These are phyloP conservation scores for Phytopythium helicoides DNA, from an alignment of 352 stramenopile genomes.

Conservation along the genomic window DNA sequence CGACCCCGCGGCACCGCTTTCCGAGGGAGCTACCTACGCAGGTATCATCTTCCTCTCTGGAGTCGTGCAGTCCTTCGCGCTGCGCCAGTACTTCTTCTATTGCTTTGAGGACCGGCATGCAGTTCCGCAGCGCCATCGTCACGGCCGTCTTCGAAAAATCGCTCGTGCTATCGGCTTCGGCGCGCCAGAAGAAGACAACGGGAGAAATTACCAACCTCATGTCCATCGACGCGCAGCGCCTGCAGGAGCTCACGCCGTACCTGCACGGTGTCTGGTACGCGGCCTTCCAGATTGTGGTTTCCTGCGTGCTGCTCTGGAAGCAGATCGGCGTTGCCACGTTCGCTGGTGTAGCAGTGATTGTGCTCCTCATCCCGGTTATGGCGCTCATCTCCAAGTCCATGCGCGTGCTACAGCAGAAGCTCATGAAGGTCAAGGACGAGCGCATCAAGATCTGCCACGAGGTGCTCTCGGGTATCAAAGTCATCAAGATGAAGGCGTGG, in stretches of 20 bases:
- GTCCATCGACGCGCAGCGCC: slow-evolving; percentile 94
- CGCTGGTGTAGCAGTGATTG: slow-evolving; percentile 91
- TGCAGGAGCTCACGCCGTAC: slow-evolving; percentile 96
- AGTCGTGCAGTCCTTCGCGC: slow-evolving; percentile 71
- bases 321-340: slow-evolving; percentile 87
- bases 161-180: slow-evolving; percentile 81
- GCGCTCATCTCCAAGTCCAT: slow-evolving; percentile 86
- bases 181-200: slow-evolving; percentile 73
- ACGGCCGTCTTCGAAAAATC: slow-evolving; percentile 81
- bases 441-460: slow-evolving; percentile 93
- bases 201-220: slow-evolving; percentile 98
- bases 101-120: slow-evolving; percentile 79
- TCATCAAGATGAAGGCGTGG: slow-evolving; percentile 61
- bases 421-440: slow-evolving; percentile 93
- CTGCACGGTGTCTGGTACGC: slow-evolving; percentile 91
- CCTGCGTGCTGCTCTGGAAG: slow-evolving; percentile 64
- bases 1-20: slow-evolving; percentile 54
- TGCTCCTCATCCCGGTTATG: slow-evolving; percentile 93
- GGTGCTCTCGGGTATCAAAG: slow-evolving; percentile 45
- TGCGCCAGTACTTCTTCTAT: slow-evolving; percentile 86
- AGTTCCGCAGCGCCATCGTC: slow-evolving; percentile 68
- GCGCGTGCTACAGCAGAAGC: slow-evolving; percentile 77
- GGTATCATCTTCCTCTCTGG: slow-evolving; percentile 66
- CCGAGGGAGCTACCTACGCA: slow-evolving; percentile 58
- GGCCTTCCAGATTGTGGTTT: slow-evolving; percentile 75